Percentiles rank a stretch among this genome's conserved stretches.
Conservation (phyloP, 179 eudicot species). For the Patellifolia procumbens region DNA sequence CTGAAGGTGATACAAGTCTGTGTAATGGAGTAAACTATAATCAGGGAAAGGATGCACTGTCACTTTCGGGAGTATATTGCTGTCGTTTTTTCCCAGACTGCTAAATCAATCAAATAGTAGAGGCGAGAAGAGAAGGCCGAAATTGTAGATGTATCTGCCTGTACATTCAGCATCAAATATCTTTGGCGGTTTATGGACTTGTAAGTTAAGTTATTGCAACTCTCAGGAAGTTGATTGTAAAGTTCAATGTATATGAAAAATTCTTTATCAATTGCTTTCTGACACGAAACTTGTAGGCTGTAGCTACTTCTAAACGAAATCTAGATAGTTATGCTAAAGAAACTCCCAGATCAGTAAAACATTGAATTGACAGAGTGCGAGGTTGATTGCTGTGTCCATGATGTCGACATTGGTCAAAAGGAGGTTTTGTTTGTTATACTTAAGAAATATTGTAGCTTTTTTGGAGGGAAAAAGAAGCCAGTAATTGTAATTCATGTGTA, state of each 20-base stretch:
- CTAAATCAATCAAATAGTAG: neutral
- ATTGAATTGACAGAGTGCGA: no score
- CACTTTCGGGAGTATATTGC: slow-evolving; percentile 1
- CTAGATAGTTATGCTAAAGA: no score
- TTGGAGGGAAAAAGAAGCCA: no score
- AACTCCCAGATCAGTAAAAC: no score
- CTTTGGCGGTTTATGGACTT: neutral
- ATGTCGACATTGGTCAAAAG: no score
- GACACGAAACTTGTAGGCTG: no score
- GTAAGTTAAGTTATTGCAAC: neutral
- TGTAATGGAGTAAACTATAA: neutral
- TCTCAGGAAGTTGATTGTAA: neutral
- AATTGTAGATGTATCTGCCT: neutral
- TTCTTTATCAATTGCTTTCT: no score
- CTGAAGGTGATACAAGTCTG: neutral
- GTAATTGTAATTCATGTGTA: no score
- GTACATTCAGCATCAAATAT: neutral
- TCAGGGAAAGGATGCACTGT: neutral
- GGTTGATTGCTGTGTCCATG: no score
- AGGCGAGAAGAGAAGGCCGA: slow-evolving; percentile 6
- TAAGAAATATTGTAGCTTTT: no score
- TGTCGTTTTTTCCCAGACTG: neutral
- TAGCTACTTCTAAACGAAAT: no score
- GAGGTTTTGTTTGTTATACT: no score
- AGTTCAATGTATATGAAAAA: neutral